Base-by-base conservation (phyloP, 192 early-diverging fungal species). In the Umbelopsis vinacea region DNA sequence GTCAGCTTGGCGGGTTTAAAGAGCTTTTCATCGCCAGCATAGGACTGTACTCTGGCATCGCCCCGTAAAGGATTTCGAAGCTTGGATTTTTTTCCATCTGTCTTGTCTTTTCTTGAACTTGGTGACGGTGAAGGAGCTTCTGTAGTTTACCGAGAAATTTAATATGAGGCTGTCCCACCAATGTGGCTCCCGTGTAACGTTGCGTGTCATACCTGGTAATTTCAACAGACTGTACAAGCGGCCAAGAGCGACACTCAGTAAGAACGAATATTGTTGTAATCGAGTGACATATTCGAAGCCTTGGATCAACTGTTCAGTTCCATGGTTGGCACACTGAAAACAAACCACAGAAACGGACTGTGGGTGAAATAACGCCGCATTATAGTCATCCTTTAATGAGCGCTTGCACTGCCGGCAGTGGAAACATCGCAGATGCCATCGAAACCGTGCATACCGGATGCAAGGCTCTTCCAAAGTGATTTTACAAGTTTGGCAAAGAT, bases 251-350 rank as follows among this genome's bases (percentile, higher is more conserved):
- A 93, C 91, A 14, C 91, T 85, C 79, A 98, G 81, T 35, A 98
- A 75, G 77, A 95, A 98, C 60, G 91, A 91, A 80, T 95, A 98
- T 84, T 97, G 95, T 74, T 93, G 86, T 47, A 98, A 83, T 75
- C 95, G 92, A 17, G 95, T 90, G 14, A 96, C 87, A 77, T 89
- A 84, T 71, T 88, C 84, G 71, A 95, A 92, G 8, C 89, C 74
- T 29, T 72, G 19, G 38, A 55, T 76, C 77, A 35, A 53, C 24
- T 52, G 52, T 55, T 74, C 60, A 19, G 55, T 24, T 24, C 24
- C 26, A 14, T 19, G 29, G 17, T 37, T 47, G 12, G 72, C 43
- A 26, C 79, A 81, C 14, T 46, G 35, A 22, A 46, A 43, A 47
- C 79, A 81, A 6, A 68, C 33, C 6, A 73, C 43, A 23, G 67